Evolutionary conservation across 805 yeast genomes (phyloP).

Genomic region (Ogataea zsoltii): DNA sequence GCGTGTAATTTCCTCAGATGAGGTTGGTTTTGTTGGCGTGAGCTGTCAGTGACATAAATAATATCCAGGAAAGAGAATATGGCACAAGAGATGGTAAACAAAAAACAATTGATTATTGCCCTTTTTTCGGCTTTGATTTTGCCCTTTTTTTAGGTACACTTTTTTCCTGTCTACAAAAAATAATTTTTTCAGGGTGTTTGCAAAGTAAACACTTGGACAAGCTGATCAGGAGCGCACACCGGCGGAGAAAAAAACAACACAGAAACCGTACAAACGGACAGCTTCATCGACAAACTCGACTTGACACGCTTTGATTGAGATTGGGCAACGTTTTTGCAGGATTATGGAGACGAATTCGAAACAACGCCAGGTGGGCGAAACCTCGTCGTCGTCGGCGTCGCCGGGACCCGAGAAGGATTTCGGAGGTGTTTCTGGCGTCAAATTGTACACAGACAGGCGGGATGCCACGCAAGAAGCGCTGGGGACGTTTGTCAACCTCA

Average conservation of each 20-base stretch:
- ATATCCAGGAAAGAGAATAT: no score
- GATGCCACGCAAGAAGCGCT: slow-evolving; percentile 73
- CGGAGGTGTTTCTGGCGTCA: background rate
- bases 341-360: background rate
- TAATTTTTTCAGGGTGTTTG: background rate
- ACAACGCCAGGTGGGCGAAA: background rate
- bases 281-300: background rate
- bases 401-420: slow-evolving; percentile 19
- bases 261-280: background rate
- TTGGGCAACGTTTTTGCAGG: background rate
- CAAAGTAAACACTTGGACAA: background rate
- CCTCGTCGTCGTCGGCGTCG: slow-evolving; percentile 20
- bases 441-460: slow-evolving; percentile 41
- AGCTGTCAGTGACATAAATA: no score
- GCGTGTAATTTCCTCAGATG: no score
- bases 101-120: background rate
- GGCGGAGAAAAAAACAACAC: background rate
- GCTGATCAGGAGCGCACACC: background rate
- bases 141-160: background rate
- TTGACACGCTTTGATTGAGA: no score
- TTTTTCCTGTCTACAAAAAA: background rate
- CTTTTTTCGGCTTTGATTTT: background rate
- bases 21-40: no score
- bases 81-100: no score
- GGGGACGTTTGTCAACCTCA: slow-evolving; percentile 53